Evolutionary conservation across 2,329 filamentous ascomycete species (phyloP).

Genomic region (Phoma herbarum): DNA sequence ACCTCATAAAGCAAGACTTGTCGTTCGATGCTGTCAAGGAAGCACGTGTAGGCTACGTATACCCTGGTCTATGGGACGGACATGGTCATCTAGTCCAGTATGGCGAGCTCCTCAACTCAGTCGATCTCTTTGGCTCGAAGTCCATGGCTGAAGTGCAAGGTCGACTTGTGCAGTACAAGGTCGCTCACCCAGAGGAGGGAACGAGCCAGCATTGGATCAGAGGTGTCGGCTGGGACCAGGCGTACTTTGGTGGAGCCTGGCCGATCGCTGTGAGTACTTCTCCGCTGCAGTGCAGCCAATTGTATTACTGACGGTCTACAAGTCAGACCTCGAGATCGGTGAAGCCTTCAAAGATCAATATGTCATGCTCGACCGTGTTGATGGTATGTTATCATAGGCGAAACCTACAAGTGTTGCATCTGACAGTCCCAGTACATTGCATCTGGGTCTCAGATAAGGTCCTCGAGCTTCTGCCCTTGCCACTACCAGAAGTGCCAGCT

Average conservation of each 20-base stretch:
- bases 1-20: slow-evolving; percentile 27
- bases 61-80: slow-evolving; percentile 75
- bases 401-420: neutral
- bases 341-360: slow-evolving; percentile 63
- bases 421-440: slow-evolving; percentile 62
- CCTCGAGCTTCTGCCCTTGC: slow-evolving; percentile 65
- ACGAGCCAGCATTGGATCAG: slow-evolving; percentile 68
- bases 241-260: slow-evolving; percentile 67
- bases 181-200: slow-evolving; percentile 61
- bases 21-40: slow-evolving; percentile 46
- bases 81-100: slow-evolving; percentile 74
- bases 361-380: slow-evolving; percentile 74
- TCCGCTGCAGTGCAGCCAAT: neutral
- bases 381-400: slow-evolving; percentile 49
- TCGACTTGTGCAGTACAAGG: slow-evolving; percentile 63
- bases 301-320: slow-evolving; percentile 7
- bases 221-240: slow-evolving; percentile 77
- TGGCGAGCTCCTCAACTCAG: slow-evolving; percentile 72
- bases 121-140: slow-evolving; percentile 68
- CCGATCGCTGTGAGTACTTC: slow-evolving; percentile 54
- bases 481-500: slow-evolving; percentile 58
- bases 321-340: slow-evolving; percentile 66
- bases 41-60: slow-evolving; percentile 60
- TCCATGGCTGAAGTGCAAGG: slow-evolving; percentile 64
- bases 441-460: slow-evolving; percentile 73